Percentiles rank a stretch among this genome's conserved stretches.
These are phyloP conservation scores for Russula griseocarnosa DNA, from an alignment of 768 basidiomycete genomes.

Conservation along the genomic window DNA sequence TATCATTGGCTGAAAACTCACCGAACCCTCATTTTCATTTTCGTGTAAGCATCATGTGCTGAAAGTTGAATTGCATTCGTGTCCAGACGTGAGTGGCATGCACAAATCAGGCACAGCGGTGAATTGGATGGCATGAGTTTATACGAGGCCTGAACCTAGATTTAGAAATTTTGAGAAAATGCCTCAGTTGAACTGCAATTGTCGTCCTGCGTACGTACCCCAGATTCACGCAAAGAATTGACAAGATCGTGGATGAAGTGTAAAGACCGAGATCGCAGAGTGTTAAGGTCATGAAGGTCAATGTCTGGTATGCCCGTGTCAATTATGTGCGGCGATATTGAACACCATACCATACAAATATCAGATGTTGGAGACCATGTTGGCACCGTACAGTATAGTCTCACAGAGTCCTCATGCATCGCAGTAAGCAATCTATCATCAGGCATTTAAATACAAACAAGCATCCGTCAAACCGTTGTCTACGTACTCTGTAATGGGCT, in stretches of 20 bases:
- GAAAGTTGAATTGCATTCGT: conserved; percentile 41
- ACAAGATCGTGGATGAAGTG: conserved; percentile 61
- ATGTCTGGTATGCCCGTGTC: conserved; percentile 40
- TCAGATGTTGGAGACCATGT: conserved; percentile 59
- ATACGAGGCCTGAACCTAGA: conserved; percentile 59
- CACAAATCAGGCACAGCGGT: conserved; percentile 56
- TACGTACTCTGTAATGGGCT: conserved; percentile 57
- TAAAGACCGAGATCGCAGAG: conserved; percentile 57
- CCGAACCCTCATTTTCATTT: conserved; percentile 43
- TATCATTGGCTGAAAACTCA: conserved; percentile 30
- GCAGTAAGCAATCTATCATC: conserved; percentile 47
- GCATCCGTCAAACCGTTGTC: conserved; percentile 11
- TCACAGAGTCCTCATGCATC: conserved; percentile 42
- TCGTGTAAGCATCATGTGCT: conserved; percentile 46
- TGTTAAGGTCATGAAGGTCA: conserved; percentile 67
- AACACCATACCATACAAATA: conserved; percentile 45
- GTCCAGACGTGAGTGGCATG: conserved; percentile 44
- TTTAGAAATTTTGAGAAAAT: conserved; percentile 20
- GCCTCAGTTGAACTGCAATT: conserved; percentile 2
- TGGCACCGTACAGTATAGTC: conserved; percentile 62
- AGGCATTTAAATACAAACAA: conserved; percentile 6
- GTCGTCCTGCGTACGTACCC: conserved; percentile 48
- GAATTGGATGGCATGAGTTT: conserved; percentile 58
- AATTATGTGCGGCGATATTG: neutral
- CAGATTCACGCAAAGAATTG: conserved; percentile 54